Base-by-base conservation (phyloP, 2,329 filamentous ascomycete species). In the Colletotrichum liriopes region DNA sequence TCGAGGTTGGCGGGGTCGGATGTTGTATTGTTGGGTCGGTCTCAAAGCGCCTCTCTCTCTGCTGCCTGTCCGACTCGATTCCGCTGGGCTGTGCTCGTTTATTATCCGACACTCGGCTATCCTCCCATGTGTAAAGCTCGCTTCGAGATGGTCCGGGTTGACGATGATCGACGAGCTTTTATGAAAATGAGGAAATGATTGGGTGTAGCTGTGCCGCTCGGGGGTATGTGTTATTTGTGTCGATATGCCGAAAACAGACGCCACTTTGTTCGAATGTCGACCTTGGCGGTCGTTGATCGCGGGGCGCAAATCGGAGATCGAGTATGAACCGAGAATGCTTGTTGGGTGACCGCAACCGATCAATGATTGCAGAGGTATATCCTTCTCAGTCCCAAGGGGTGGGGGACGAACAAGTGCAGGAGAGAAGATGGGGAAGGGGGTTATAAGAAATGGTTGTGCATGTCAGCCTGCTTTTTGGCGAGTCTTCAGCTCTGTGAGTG, bases 401-500 rank as follows among this genome's bases (percentile, higher is more conserved):
- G 16, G 35, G 43, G 39, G 43, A 58, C 41, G 65, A 29, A 52
- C 51, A n/a, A 32, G 11, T 56, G 35, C 6, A 32, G 29, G 18
- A 18, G 54, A 12, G n/a, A 32, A 41, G 54, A 41, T 11, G 32
- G 35, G 65, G 16, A 51, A 43, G 59, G 18, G 12, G 45, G 45
- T 37, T 69, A 60, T 72, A 60, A 63, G 52, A 58, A 59, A 59
- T 54, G 43, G 51, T 29, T 14, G 23, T 62, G 65, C 37, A 61
- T 49, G n/a, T 51, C 43, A 47, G 65, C 45, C 29, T 18, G 47
- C 12, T 29, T 37, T 45, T 32, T 58, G 43, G 51, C 8, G 26
- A 51, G 58, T 47, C 65, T 72, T 63, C 37, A 68, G 69, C 58
- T 68, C n/a, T 49, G 9, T 14, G 20, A 61, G 43, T 37, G 49